A percentile compares a stretch with the other conserved stretches of the same genome.
These are phyloP conservation scores for Aureobasidium musti DNA, from an alignment of 2,329 filamentous ascomycete species.

Conservation along the genomic window DNA sequence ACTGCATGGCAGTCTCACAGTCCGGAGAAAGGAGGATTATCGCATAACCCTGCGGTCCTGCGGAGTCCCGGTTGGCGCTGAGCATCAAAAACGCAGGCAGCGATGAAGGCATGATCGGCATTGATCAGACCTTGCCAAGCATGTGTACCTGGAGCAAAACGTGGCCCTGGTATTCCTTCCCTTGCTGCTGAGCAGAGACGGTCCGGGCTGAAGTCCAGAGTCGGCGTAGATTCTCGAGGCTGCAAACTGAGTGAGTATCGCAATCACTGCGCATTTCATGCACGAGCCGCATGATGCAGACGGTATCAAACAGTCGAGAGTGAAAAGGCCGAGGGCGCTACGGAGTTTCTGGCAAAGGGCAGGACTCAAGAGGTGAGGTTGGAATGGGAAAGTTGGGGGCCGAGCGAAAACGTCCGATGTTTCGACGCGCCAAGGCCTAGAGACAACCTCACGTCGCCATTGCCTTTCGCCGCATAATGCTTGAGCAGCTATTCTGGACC, in stretches of 20 bases:
- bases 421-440: slow-evolving; percentile 19
- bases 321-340: slow-evolving; percentile 25
- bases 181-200: neutral
- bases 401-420: slow-evolving; percentile 25
- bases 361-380: slow-evolving; percentile 27
- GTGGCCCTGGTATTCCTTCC: neutral
- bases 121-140: slow-evolving; percentile 18
- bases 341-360: slow-evolving; percentile 19
- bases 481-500: slow-evolving; percentile 10
- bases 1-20: slow-evolving; percentile 8
- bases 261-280: slow-evolving; percentile 7
- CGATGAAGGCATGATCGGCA: neutral
- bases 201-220: slow-evolving; percentile 7
- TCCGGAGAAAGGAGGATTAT: slow-evolving; percentile 4
- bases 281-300: slow-evolving; percentile 27
- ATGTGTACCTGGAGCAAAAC: slow-evolving; percentile 6
- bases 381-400: slow-evolving; percentile 14
- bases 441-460: slow-evolving; percentile 5
- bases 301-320: neutral
- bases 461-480: neutral
- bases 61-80: slow-evolving; percentile 10
- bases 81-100: neutral
- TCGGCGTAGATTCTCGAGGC: neutral
- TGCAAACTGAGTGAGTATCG: neutral
- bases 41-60: slow-evolving; percentile 16